Conservation (phyloP, 352 stramenopile species). For the Halophytophthora polymorphica region DNA sequence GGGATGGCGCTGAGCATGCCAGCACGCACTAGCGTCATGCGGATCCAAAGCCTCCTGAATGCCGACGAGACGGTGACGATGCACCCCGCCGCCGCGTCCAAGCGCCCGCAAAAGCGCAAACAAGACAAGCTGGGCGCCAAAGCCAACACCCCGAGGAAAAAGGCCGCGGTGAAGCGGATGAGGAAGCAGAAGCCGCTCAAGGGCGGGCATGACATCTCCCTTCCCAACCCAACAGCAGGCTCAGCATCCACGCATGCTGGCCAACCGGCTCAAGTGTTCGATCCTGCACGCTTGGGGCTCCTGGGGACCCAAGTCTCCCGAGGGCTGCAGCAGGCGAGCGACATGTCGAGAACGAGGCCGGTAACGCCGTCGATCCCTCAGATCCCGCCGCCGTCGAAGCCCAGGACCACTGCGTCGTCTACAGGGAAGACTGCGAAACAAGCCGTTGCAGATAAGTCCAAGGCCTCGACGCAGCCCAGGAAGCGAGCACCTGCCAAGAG, state of each 20-base stretch:
- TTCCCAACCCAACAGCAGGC: slow-evolving; percentile 5
- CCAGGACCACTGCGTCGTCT: too few relatives aligned
- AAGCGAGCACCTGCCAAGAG: too few relatives aligned
- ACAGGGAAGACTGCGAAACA: too few relatives aligned
- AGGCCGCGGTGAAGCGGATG: slow-evolving; percentile 14
- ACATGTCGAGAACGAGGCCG: not conserved
- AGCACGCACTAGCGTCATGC: slow-evolving; percentile 9
- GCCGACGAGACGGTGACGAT: slow-evolving; percentile 10
- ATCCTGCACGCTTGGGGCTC: slow-evolving; percentile 18
- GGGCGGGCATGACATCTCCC: slow-evolving; percentile 1
- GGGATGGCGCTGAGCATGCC: slow-evolving; percentile 20
- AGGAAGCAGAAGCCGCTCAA: slow-evolving; percentile 8
- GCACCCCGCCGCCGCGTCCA: slow-evolving; percentile 1
- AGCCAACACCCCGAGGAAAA: slow-evolving; percentile 15
- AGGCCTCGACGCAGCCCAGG: too few relatives aligned
- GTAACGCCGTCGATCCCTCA: not conserved
- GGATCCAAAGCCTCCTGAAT: slow-evolving; percentile 33
- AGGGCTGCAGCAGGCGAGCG: slow-evolving; percentile 12
- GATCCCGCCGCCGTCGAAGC: too few relatives aligned
- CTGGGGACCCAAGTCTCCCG: slow-evolving; percentile 20
- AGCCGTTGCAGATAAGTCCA: too few relatives aligned
- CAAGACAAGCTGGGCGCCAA: slow-evolving; percentile 13
- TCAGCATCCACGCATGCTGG: slow-evolving; percentile 1
- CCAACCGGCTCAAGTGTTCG: slow-evolving; percentile 1
- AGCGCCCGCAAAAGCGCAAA: slow-evolving; percentile 13